Evolutionary conservation across 2,329 filamentous ascomycete species (phyloP), one percentile per base, ranked within the genome.

Genomic region (Ambrosiella beaveri): DNA sequence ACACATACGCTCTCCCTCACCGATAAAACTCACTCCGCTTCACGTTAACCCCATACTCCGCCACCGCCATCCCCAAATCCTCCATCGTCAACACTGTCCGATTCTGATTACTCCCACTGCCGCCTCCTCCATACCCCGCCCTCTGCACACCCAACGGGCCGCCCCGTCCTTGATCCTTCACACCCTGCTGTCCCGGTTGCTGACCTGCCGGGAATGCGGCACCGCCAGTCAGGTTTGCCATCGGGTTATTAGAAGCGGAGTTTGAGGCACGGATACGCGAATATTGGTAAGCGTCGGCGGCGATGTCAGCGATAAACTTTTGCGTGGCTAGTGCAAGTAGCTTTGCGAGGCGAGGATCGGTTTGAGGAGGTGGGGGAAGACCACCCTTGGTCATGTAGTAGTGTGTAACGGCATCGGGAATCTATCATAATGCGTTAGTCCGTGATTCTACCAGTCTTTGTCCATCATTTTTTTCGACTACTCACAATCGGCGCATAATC

Each of bases 361-460:
- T 95, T 65, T 93, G 85, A 0, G 88, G 90, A 45, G 91, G 89
- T 1, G 91, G 91, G 39, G 93, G 90, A 3, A 98, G 86, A 57
- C 93, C 93, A 63, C 91, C 89, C 65, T 94, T 86, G 41, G 91
- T 95, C 74, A 98, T 86, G 73, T 98, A 98, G 77, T 97, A 96
- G 69, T 95, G 85, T 62, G 90, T 97, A 19, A 98, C 93, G 17
- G 93, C 93, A 68, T 98, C 93, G 51, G 93, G 93, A 65, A 98
- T 97, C 88, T 95, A 65, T 35, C 53, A 54, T 9, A 47, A 13
- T 41, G 38, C 11, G 50, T 15, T 27, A 55, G 45, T 39, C 36
- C 44, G 3, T 17, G 44, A 47, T 8, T 47, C 11, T 2, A 47
- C 19, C 11, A 8, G n/a, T 15, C 19, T 8, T 15, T 5, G 11